phyloP scores from a whole-genome alignment of 805 yeast species.

The Pichia cephalocereana region DNA sequence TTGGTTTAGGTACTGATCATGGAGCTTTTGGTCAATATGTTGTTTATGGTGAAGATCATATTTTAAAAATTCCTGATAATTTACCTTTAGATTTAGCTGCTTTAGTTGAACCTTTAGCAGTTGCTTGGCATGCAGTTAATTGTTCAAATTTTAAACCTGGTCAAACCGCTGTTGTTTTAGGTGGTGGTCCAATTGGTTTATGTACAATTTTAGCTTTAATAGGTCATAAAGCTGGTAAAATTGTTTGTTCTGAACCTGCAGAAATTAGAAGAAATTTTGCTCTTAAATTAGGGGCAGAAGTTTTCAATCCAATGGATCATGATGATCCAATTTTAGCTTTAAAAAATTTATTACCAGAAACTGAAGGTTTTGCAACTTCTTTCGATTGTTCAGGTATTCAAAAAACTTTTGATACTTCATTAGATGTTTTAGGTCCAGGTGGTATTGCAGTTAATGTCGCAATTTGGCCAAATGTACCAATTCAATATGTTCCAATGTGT shows the following conservation, averaged over 20 bases:
- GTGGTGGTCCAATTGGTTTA: conserved; percentile 58
- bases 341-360: conserved; percentile 30
- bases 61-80: conserved; percentile 24
- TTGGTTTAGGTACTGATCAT: conserved; percentile 42
- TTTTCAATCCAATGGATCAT: conserved; percentile 40
- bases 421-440: conserved; percentile 39
- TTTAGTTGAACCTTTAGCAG: conserved; percentile 48
- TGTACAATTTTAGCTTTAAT: conserved; percentile 46
- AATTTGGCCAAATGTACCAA: conserved; percentile 48
- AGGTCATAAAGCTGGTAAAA: conserved; percentile 37
- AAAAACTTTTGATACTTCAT: conserved; percentile 42
- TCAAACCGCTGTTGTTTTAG: conserved; percentile 41
- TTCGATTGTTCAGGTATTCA: conserved; percentile 50
- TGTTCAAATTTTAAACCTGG: conserved; percentile 36
- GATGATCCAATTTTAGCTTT: conserved; percentile 30
- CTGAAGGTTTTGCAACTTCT: conserved; percentile 38
- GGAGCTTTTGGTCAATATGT: conserved; percentile 38
- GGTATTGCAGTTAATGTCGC: conserved; percentile 60
- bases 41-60: conserved; percentile 29
- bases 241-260: conserved; percentile 58
- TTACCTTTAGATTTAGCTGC: conserved; percentile 35
- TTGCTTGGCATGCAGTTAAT: conserved; percentile 52
- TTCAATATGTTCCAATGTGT: conserved; percentile 45
- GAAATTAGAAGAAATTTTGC: conserved; percentile 54
- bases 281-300: conserved; percentile 36